Evolutionary conservation across 1,284 basidiomycete species (phyloP), one percentile per base, ranked within the genome.

Genomic region (Ustilago tritici): DNA sequence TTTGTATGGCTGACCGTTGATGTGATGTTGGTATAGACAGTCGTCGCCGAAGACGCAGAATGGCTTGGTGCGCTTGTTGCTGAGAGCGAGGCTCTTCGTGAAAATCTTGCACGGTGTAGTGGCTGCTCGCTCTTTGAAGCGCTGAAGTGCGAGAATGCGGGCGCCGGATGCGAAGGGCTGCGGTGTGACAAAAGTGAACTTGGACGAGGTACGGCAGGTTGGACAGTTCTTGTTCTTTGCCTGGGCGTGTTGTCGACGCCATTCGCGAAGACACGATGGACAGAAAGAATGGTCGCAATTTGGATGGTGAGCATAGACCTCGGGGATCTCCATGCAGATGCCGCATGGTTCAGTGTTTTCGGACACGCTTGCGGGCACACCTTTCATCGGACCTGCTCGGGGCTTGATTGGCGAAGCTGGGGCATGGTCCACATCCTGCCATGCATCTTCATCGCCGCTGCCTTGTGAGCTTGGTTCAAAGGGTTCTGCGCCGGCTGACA

Each of bases 231-330:
- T 74, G 61, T 17, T 47, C 23, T 70, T 70, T 56, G 53, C 49
- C 31, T 62, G 58, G n/a, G 15, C 35, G 43, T 19, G 41, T 35
- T 71, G 68, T 28, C 54, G 35, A 14, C 77, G 65, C 77, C 77
- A 79, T 35, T 58, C 15, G 3, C 47, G 19, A n/a, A 79, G 57
- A 60, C 77, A 79, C 12, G 59, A 55, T 6, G 56, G 35, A 35
- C 77, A 79, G 74, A 76, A 79, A 63, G 41, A 38, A 38, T 79
- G 77, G 56, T 76, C 53, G 71, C 77, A 79, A 49, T 69, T 64
- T 38, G 60, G 50, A n/a, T 63, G 73, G 12, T 69, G 77, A 14
- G 66, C 70, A 55, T 64, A 77, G 52, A 64, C 62, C 34, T 31
- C 34, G 19, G 74, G 74, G 11, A 66, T 35, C 10, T 79, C 77